A percentile compares a stretch with the other conserved stretches of the same genome.
These are phyloP conservation scores for Eucalyptus curtisii DNA, from an alignment of 345 rosid species.

Conservation along the genomic window DNA sequence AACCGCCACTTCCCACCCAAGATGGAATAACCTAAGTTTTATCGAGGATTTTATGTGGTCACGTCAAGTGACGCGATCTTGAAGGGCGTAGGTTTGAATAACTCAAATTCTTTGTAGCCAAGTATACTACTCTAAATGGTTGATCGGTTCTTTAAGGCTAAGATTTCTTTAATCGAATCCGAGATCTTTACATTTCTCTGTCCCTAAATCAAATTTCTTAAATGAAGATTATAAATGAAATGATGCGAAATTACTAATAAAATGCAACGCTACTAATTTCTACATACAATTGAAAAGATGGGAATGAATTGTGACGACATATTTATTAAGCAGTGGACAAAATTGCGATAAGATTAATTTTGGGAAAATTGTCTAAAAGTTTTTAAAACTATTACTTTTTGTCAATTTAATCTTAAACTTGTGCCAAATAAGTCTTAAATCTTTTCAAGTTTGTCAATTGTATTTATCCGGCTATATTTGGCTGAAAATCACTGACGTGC, in stretches of 20 bases:
- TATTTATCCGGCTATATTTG: fast-evolving
- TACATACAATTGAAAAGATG: neutral
- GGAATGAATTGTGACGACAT: neutral
- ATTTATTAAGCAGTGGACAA: neutral
- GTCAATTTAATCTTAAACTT: no score
- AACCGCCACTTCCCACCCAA: neutral
- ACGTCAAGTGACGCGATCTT: no score
- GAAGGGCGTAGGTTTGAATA: no score
- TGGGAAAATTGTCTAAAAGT: no score
- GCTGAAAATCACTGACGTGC: no score
- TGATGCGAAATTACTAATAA: no score
- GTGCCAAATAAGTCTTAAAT: no score
- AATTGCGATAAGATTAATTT: no score
- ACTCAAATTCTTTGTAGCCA: neutral
- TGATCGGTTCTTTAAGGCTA: neutral
- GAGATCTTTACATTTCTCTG: neutral
- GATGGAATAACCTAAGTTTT: neutral
- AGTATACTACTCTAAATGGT: no score
- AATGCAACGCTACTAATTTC: neutral
- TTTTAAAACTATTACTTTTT: no score
- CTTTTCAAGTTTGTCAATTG: no score
- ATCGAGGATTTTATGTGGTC: neutral
- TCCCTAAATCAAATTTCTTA: neutral
- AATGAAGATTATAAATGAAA: neutral
- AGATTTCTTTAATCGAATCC: no score